Conservation (phyloP, 148 eudicot genomes). For the Camellia granthamiana region DNA sequence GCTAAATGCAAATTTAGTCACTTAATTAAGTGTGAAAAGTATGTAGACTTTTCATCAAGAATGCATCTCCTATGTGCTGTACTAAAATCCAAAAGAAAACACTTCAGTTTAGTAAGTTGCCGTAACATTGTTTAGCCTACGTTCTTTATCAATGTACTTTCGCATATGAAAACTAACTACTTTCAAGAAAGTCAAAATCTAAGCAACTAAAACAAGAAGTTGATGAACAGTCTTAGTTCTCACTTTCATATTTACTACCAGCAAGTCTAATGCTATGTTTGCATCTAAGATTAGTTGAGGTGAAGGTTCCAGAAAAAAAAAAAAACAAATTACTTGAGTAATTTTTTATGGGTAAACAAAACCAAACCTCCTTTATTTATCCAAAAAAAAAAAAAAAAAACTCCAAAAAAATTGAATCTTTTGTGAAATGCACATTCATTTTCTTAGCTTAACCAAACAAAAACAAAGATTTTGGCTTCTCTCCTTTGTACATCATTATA, state of each 20-base stretch:
- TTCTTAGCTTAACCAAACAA: not conserved
- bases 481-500: not conserved
- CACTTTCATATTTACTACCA: not conserved
- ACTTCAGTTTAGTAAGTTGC: not conserved
- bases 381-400: too few relatives aligned
- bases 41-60: not conserved
- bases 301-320: not conserved
- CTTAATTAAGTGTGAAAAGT: slow-evolving; percentile 5
- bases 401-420: not conserved
- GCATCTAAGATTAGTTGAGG: not conserved
- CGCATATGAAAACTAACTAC: not conserved
- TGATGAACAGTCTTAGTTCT: not conserved
- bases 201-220: not conserved
- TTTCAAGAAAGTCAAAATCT: not conserved
- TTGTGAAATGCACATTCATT: not conserved
- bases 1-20: slow-evolving; percentile 23
- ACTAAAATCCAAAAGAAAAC: not conserved
- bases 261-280: not conserved
- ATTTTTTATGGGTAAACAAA: not conserved
- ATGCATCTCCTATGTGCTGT: not conserved
- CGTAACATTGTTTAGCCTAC: not conserved
- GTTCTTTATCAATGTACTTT: not conserved
- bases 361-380: too few relatives aligned
- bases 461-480: not conserved
- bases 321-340: not conserved